These are phyloP conservation scores for Cordyceps fumosorosea DNA, from an alignment of 2,329 filamentous ascomycete genomes.

Conservation along the genomic window DNA sequence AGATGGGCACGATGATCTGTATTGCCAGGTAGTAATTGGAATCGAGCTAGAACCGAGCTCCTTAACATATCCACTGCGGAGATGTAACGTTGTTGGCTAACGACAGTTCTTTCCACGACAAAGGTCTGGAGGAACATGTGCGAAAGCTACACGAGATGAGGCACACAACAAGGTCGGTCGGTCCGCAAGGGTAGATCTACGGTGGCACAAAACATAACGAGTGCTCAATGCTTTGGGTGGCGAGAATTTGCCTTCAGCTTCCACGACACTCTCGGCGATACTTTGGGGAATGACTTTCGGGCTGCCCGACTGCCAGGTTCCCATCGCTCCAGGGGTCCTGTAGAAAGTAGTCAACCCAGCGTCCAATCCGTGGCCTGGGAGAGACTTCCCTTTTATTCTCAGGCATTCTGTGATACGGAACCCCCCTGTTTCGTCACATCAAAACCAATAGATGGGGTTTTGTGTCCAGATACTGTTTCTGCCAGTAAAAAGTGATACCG, in stretches of 20 bases:
- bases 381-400: background rate
- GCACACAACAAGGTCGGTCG: background rate
- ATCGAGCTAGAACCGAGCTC: background rate
- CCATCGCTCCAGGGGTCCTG: background rate
- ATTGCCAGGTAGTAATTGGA: too few species aligned
- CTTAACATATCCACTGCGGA: background rate
- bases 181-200: background rate
- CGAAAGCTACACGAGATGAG: background rate
- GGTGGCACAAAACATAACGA: background rate
- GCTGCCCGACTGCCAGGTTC: background rate
- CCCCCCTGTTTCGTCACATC: background rate
- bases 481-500: background rate
- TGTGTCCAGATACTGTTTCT: background rate
- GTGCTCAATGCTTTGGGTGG: background rate
- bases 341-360: background rate
- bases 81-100: background rate
- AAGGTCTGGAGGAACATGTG: background rate
- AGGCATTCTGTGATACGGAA: background rate
- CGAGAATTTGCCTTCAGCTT: background rate
- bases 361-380: background rate
- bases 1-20: background rate
- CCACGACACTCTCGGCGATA: background rate
- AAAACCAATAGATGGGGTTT: background rate
- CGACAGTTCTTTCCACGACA: background rate
- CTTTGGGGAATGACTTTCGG: background rate